Base-by-base conservation (phyloP, 805 yeast species). In the Myxozyma geophila region DNA sequence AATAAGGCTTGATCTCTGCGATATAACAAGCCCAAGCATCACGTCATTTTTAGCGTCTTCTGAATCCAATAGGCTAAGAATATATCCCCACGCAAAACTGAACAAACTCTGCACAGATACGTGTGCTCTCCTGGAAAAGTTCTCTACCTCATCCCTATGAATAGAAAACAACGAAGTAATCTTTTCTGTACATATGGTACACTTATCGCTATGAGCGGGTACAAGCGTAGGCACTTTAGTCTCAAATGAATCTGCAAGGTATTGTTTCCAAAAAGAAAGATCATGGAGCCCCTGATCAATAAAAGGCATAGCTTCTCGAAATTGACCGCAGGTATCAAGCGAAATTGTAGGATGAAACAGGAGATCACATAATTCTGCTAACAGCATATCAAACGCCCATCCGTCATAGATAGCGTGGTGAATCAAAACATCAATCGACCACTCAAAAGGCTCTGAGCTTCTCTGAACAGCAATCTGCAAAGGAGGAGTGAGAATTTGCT, bases 401-500 rank as follows among this genome's bases (percentile, higher is more conserved):
- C 69, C 70, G 37, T 67, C 70, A 46, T 66, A 67, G 10, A 67
- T 47, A 9, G 61, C 62, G 36, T 67, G 70, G 46, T 67, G 70
- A n/a, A 67, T 60, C 46, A 21, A 33, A 17, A 64, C 17, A 15
- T 48, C 48, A 3, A 55, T 49, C 5, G 44, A 9, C 54, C 57
- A 58, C 7, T 12, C 47, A 12, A 9, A 8, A 46, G n/a, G 49
- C 7, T 23, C 23, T 5, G 5, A 3, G 12, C 39, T 17, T 35
- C 35, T 10, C 10, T 17, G 9, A 13, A 58, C 8, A 21, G 58
- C 13, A 7, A 54, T 23, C 15, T 37, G 37, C 4, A 64, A 28
- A 17, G 68, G 63, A 6, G 68, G 68, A 15, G 7, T 17, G 2
- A 7, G 17, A 47, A 61, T 13, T n/a, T 39, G 19, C 2, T 52